Evolutionary conservation across 2,329 filamentous ascomycete species (phyloP).

Genomic region (Teratosphaeria zuluensis): DNA sequence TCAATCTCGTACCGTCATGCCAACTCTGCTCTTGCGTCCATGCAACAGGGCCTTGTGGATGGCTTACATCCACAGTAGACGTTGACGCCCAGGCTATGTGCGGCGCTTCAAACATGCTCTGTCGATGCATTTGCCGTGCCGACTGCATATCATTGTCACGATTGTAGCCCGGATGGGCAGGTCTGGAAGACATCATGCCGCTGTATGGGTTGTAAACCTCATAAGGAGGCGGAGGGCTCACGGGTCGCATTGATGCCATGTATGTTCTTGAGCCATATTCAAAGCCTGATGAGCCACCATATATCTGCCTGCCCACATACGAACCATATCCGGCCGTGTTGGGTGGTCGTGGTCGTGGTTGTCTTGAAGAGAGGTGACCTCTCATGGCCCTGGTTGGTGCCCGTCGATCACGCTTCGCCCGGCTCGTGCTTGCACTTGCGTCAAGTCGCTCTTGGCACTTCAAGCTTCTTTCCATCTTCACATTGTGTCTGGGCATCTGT

Average conservation of each 20-base stretch:
- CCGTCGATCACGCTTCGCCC: neutral
- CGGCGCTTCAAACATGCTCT: neutral
- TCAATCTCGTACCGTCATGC: neutral
- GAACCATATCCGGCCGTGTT: neutral
- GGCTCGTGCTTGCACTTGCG: neutral
- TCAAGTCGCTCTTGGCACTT: neutral
- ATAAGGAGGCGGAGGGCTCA: neutral
- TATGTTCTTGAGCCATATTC: neutral
- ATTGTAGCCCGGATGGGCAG: neutral
- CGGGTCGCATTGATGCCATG: neutral
- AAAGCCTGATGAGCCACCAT: neutral
- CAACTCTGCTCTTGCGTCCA: constrained; percentile 1
- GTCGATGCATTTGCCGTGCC: neutral
- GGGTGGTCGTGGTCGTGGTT: neutral
- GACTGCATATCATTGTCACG: neutral
- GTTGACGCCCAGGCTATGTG: neutral
- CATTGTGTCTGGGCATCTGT: neutral
- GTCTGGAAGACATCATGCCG: neutral
- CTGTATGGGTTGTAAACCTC: neutral
- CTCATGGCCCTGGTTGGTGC: neutral
- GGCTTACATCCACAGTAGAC: neutral
- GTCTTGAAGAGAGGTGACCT: neutral
- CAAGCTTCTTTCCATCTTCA: neutral
- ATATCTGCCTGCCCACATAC: neutral
- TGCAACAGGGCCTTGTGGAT: neutral